These are phyloP conservation scores for Sherardia arvensis DNA, from an alignment of 257 asterid species.

Conservation along the genomic window DNA sequence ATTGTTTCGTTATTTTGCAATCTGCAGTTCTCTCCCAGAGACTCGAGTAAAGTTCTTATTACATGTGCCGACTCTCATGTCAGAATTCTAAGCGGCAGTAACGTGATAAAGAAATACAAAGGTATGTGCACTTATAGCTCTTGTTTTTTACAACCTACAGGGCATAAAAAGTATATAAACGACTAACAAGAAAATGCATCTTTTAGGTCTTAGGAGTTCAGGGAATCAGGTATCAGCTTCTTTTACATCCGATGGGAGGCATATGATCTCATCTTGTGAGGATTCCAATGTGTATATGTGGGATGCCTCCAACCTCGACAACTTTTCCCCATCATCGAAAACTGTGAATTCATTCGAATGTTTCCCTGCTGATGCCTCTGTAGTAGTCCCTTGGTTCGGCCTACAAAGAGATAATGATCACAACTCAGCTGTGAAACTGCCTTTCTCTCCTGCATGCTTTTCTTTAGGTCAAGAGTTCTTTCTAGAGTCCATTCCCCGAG, in stretches of 20 bases:
- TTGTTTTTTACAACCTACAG: not conserved
- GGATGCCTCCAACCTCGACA: conserved; percentile 31
- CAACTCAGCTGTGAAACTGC: conserved; percentile 25
- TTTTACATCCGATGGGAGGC: conserved; percentile 63
- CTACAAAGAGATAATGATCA: conserved; percentile 18
- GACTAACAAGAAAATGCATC: not conserved
- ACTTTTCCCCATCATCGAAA: conserved; percentile 29
- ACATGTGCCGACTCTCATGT: conserved; percentile 75
- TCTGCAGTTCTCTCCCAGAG: conserved; percentile 74
- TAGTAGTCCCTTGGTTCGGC: conserved; percentile 88
- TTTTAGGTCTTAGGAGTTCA: conserved; percentile 52
- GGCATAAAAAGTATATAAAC: not conserved
- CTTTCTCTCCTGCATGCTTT: conserved; percentile 45
- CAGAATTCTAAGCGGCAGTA: conserved; percentile 50
- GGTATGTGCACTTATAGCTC: conserved; percentile 31
- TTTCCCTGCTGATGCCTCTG: conserved; percentile 56
- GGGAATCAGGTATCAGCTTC: conserved; percentile 58
- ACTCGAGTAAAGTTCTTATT: conserved; percentile 62
- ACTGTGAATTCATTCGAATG: conserved; percentile 48
- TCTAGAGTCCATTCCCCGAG: conserved; percentile 48
- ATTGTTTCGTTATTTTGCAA: not conserved
- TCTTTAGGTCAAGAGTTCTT: conserved; percentile 50
- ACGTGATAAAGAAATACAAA: conserved; percentile 61
- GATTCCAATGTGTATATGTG: conserved; percentile 68
- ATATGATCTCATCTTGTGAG: conserved; percentile 68